phyloP scores from a whole-genome alignment of 176 grass and related monocot genomes.

The Thalia dealbata region DNA sequence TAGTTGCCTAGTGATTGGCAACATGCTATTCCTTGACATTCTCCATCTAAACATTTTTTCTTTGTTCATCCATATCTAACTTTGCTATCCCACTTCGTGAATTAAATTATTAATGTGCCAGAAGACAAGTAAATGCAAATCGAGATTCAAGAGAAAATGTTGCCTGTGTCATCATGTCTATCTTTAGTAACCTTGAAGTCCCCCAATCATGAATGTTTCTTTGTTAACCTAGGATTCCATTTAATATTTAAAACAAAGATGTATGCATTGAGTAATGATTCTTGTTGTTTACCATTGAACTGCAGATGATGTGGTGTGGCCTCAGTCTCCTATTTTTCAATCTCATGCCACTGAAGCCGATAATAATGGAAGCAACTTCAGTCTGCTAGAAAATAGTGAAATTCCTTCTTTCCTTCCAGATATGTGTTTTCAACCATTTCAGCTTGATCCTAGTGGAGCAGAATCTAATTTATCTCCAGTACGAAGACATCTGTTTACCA shows the following conservation, averaged over 20 bases:
- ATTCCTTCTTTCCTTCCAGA: conserved; percentile 28
- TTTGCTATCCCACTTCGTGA: background rate
- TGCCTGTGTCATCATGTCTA: background rate
- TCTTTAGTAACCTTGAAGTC: background rate
- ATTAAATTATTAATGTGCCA: background rate
- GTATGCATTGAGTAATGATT: background rate
- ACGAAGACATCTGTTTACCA: conserved; percentile 34
- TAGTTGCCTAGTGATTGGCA: background rate
- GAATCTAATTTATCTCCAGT: conserved; percentile 22
- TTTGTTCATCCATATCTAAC: background rate
- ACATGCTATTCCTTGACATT: background rate
- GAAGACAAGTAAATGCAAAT: background rate
- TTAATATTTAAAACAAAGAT: background rate
- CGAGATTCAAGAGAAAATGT: background rate
- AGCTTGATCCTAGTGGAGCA: conserved; percentile 35
- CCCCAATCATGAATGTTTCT: background rate
- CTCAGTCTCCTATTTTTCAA: background rate
- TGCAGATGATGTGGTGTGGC: conserved; percentile 5
- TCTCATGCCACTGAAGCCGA: background rate
- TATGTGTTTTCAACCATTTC: conserved; percentile 53
- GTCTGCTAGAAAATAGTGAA: background rate
- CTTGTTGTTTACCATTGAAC: background rate
- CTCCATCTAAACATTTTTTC: background rate
- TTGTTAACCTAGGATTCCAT: background rate
- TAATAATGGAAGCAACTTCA: background rate